Percentiles rank a stretch among this genome's conserved stretches.
phyloP scores from a whole-genome alignment of 805 yeast genomes.

The Yarrowia bubula region DNA sequence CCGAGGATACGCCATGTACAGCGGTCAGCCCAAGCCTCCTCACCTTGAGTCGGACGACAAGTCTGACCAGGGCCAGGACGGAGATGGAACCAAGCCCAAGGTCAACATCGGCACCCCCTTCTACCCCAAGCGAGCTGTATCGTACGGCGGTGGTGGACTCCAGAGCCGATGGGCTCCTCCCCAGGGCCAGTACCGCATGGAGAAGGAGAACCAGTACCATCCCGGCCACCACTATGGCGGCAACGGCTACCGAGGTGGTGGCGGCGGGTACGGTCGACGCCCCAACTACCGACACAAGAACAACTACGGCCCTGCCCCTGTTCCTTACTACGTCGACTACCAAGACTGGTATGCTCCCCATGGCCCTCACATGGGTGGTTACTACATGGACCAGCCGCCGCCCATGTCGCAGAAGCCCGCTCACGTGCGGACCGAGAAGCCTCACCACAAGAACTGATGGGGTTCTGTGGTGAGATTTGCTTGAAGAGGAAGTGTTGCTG shows the following conservation, averaged over 20 bases:
- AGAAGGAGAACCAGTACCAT: constrained; percentile 6
- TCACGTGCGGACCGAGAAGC: not conserved
- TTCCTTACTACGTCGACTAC: constrained; percentile 11
- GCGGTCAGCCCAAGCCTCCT: not conserved
- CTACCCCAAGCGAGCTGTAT: constrained; percentile 6
- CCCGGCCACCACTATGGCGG: not conserved
- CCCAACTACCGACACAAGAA: constrained; percentile 3
- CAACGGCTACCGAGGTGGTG: constrained; percentile 6
- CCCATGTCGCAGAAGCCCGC: constrained; percentile 3
- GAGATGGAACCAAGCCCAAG: not conserved
- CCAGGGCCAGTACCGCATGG: constrained; percentile 13
- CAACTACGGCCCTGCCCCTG: not conserved
- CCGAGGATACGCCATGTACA: not conserved
- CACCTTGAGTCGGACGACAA: not conserved
- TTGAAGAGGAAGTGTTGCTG: not conserved
- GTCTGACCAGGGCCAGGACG: not conserved
- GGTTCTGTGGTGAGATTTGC: not conserved
- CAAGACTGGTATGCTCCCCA: constrained; percentile 20
- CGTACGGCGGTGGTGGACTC: not conserved
- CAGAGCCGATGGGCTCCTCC: constrained; percentile 26
- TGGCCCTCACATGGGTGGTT: constrained; percentile 4
- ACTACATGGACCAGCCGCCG: constrained; percentile 1
- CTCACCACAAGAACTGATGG: not conserved
- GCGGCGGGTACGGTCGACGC: not conserved
- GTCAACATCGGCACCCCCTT: constrained; percentile 16